Evolutionary conservation across 805 yeast genomes (phyloP).

Genomic region (Trichomonascus vanleenenianus): DNA sequence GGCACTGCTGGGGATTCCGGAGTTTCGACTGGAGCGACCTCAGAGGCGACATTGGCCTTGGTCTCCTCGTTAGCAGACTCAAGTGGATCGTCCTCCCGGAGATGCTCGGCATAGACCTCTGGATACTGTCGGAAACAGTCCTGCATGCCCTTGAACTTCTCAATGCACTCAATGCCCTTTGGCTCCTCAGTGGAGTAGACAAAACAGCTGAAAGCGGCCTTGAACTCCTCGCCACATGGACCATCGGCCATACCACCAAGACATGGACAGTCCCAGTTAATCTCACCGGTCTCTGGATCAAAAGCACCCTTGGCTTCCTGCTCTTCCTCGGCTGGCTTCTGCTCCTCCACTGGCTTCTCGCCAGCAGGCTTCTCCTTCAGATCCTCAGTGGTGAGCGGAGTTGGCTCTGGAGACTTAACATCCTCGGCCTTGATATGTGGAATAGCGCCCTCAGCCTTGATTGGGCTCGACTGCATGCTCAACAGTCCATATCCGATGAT

Average conservation of each 20-base stretch:
- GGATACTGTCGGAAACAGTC: conserved; percentile 88
- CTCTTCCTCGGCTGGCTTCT: conserved; percentile 6
- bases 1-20: not conserved
- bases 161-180: conserved; percentile 92
- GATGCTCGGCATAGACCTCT: conserved; percentile 87
- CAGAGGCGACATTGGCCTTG: not conserved
- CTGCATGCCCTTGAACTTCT: conserved; percentile 87
- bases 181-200: conserved; percentile 92
- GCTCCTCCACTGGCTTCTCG: not conserved
- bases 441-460: not conserved
- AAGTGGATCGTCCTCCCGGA: conserved; percentile 58
- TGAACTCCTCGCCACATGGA: conserved; percentile 95
- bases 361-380: not conserved
- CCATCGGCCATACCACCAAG: conserved; percentile 98
- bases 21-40: not conserved
- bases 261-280: conserved; percentile 99
- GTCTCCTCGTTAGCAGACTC: conserved; percentile 13
- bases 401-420: not conserved
- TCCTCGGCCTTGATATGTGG: conserved; percentile 2
- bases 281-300: conserved; percentile 96
- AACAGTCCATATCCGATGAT: not conserved
- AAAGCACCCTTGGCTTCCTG: conserved; percentile 54
- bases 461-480: not conserved
- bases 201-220: conserved; percentile 90
- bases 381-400: not conserved